Percentiles rank a stretch among this genome's conserved stretches.
Evolutionary conservation across 495 filamentous ascomycete genomes (phyloP).

Genomic region (Penicillium robsamsonii): DNA sequence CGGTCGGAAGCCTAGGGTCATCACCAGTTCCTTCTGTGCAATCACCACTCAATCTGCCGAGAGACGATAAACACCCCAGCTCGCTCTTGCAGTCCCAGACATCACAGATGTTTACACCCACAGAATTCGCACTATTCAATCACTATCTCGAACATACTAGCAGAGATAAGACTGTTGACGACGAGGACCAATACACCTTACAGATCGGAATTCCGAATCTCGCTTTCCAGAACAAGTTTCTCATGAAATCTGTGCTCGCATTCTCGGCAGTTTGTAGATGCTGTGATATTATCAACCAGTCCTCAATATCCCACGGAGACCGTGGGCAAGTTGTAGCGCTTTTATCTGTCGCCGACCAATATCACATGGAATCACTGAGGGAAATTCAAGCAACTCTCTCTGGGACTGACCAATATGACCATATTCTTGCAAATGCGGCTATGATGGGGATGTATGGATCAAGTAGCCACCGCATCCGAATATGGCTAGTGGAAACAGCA

Average conservation of each 20-base stretch:
- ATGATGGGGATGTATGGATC: conserved; percentile 49
- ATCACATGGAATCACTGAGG: conserved; percentile 35
- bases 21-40: not conserved
- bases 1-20: not conserved
- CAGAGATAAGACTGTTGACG: conserved; percentile 31
- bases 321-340: not conserved
- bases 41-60: not conserved
- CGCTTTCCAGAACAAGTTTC: conserved; percentile 37
- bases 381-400: conserved; percentile 30
- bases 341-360: conserved; percentile 25
- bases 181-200: conserved; percentile 37
- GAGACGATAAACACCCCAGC: not conserved
- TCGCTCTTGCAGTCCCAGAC: not conserved
- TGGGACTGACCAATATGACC: conserved; percentile 31
- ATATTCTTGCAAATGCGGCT: conserved; percentile 43
- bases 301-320: not conserved
- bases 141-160: conserved; percentile 47
- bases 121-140: conserved; percentile 35
- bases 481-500: conserved; percentile 35
- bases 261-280: conserved; percentile 42
- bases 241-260: conserved; percentile 43
- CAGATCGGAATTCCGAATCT: conserved; percentile 43
- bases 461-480: conserved; percentile 36
- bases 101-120: not conserved
- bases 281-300: conserved; percentile 33